Base-by-base conservation (phyloP, 768 basidiomycete genomes). In the Gelatoporia subvermispora region DNA sequence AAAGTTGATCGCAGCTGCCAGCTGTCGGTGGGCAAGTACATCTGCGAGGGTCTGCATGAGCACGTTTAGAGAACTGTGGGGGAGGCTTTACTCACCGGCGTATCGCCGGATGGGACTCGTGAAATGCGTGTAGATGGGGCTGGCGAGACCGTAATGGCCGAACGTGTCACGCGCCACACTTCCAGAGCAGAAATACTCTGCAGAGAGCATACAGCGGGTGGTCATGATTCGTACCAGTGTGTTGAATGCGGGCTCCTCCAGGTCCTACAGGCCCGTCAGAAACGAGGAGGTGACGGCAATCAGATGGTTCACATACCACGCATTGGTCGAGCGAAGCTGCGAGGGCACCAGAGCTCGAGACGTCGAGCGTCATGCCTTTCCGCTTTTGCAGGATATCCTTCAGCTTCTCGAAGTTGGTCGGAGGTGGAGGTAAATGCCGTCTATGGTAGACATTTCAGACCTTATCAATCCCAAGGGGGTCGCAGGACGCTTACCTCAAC, bases 201-300 rank as follows among this genome's bases (percentile, higher is more conserved):
- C 96, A 0, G 94, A 85, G 21, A 97, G 75, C 96, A 99, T 99
- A 65, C 96, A 97, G 24, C 96, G 76, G 3, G 95, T 98, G 2
- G 96, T 94, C 94, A 99, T 97, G 66, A 99, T 98, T 36, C 96
- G 84, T 34, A 99, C 95, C 16, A 98, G 79, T 0, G 93, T 98
- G 59, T 98, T 99, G 75, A 99, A 98, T 0, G 91, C 84, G 0
- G 93, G 89, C 58, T 92, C 82, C 16, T 68, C 65, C 0, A 85
- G 76, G 61, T 96, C 93, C 93, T 94, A n/a, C n/a, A n/a, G n/a
- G n/a, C n/a, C n/a, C n/a, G 39, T 35, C 28, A 22, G 39, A 35
- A 43, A 15, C 8, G 24, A 47, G 11, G 35, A 25, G 20, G 38
- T 52, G 13, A 43, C 48, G 13, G 24, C 28, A 23, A n/a, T n/a